phyloP scores from a whole-genome alignment of 176 grass and related monocot genomes.

The Juncus inflexus region DNA sequence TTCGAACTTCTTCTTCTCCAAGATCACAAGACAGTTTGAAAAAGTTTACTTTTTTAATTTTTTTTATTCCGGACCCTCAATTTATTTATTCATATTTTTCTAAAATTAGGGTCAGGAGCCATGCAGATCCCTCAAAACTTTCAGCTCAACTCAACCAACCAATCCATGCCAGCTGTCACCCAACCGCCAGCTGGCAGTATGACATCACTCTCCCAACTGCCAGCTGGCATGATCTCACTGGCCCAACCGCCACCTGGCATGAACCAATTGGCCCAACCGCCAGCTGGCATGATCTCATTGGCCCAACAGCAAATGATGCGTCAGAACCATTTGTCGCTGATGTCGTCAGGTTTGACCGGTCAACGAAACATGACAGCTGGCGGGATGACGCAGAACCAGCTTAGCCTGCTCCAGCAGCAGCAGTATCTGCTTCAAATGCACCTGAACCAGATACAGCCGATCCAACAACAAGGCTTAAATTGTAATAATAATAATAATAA shows the following conservation, averaged over 20 bases:
- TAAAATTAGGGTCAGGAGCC: slow-evolving; percentile 18
- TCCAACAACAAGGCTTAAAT: slow-evolving; percentile 2
- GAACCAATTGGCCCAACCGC: slow-evolving; percentile 57
- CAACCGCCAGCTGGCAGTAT: not conserved
- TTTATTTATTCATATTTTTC: not conserved
- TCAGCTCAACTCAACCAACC: slow-evolving; percentile 38
- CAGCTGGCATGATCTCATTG: slow-evolving; percentile 11
- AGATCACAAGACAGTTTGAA: slow-evolving; percentile 40
- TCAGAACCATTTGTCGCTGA: too few species aligned
- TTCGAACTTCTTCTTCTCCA: not conserved
- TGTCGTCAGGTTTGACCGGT: too few species aligned
- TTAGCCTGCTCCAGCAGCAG: too few species aligned
- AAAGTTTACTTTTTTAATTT: not conserved
- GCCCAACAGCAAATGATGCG: not conserved
- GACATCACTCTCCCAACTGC: not conserved
- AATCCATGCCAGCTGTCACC: not conserved
- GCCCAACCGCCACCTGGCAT: not conserved
- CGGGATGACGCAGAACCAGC: too few species aligned
- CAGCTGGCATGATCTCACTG: not conserved
- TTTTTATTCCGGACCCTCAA: not conserved
- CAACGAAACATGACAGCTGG: too few species aligned
- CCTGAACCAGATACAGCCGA: slow-evolving; percentile 6
- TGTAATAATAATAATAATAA: too few species aligned
- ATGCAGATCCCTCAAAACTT: slow-evolving; percentile 24
- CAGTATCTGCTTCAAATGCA: not conserved